Percentiles rank a stretch among this genome's conserved stretches.
These are phyloP conservation scores for Hymenochaete sp. DNA, from an alignment of 1,284 basidiomycete species.

Conservation along the genomic window DNA sequence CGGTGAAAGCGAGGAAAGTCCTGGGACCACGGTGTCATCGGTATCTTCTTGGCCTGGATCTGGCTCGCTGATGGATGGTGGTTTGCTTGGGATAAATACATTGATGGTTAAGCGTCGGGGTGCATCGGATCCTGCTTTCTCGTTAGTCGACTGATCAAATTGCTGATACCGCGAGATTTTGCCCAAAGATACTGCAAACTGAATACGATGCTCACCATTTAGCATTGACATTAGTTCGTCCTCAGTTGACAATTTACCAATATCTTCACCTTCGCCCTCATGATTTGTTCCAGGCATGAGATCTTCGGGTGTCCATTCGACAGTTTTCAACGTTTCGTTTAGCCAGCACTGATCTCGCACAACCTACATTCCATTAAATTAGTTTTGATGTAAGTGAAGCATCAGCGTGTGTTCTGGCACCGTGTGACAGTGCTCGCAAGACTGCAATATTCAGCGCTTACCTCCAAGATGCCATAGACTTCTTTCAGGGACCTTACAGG, in stretches of 20 bases:
- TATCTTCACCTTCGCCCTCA: constrained; percentile 24
- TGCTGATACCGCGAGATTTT: neutral
- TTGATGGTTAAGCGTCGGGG: constrained; percentile 15
- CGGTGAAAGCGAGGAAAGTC: constrained; percentile 8
- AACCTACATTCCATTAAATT: no score
- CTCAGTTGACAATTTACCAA: constrained; percentile 32
- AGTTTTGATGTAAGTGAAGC: neutral
- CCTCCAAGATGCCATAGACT: constrained; percentile 64
- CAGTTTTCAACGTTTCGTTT: constrained; percentile 51
- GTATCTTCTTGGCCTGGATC: constrained; percentile 6
- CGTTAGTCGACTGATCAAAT: neutral
- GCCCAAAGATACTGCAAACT: neutral
- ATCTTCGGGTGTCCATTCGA: constrained; percentile 50
- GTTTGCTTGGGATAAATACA: constrained; percentile 11
- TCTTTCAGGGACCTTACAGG: constrained; percentile 63
- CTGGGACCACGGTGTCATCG: constrained; percentile 12
- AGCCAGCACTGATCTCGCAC: constrained; percentile 74
- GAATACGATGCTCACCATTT: constrained; percentile 10
- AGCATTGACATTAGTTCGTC: constrained; percentile 41
- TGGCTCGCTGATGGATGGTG: neutral
- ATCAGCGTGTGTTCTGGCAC: neutral
- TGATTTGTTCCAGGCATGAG: constrained; percentile 12
- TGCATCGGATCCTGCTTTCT: constrained; percentile 7
- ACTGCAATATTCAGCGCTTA: no score
- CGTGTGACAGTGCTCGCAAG: constrained; percentile 1